Evolutionary conservation across 805 yeast species (phyloP), one percentile per base, ranked within the genome.

Genomic region (Kurtzmaniella fragi): DNA sequence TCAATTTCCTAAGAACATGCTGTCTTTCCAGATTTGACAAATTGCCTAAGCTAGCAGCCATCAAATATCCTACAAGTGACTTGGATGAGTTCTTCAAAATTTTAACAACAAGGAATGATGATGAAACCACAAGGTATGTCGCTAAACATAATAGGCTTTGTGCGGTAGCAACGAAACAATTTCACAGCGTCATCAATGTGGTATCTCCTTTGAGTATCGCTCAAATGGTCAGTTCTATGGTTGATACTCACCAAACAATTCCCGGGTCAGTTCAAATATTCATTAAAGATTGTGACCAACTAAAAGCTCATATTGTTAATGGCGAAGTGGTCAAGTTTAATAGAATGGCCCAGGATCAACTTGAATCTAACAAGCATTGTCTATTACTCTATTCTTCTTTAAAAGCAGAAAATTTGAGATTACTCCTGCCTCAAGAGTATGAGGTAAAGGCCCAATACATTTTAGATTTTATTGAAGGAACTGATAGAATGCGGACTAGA

Each of bases 391-490:
- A 80, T 54, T 70, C 73, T 38, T 53, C 63, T 7, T 49, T 79
- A 38, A 76, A 72, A 38, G 42, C 63, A 3, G 80, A 72, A 42
- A 54, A 67, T 1, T 54, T 55, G 4, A 49, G 78, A 35, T 49
- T 73, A 20, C 41, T 62, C 8, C 45, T 48, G 1, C 54, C 44
- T 8, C 42, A 44, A 2, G 47, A 46, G 2, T 52, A 50, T 2
- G 45, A 35, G 11, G 43, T 43, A 1, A 42, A 47, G 14, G 47
- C 48, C 1, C 39, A 45, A 3, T 81, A 80, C 73, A 56, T 68
- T 2, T 57, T 86, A 8, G 95, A 85, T 52, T 71, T 74, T 25
- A 77, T 82, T 37, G 95, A 87, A 53, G 84, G 86, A 27, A 64
- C 71, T 23, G 79, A 81, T 47, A 62, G 91, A 45, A 82, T 78